Percentiles rank a stretch among this genome's conserved stretches.
These are phyloP conservation scores for Podosphaera fusca DNA, from an alignment of 2,329 filamentous ascomycete species.

Conservation along the genomic window DNA sequence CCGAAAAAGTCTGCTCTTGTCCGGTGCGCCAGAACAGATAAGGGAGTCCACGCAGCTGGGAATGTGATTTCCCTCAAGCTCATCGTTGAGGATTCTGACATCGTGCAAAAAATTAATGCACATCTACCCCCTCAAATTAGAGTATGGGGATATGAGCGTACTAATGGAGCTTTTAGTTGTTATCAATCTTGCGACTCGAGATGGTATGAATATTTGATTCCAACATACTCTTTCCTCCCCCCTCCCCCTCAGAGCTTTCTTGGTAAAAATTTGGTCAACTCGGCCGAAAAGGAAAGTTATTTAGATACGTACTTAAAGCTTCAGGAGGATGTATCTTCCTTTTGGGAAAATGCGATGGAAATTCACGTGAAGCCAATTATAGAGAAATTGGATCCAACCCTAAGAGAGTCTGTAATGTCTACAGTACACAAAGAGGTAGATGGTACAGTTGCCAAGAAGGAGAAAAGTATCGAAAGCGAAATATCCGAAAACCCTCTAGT, in stretches of 20 bases:
- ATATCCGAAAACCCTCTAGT: neutral
- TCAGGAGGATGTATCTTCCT: constrained; percentile 56
- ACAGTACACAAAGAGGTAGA: constrained; percentile 25
- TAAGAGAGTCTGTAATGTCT: constrained; percentile 37
- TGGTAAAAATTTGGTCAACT: constrained; percentile 59
- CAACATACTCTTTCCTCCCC: constrained; percentile 75
- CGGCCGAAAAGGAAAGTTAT: constrained; percentile 49
- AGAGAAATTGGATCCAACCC: constrained; percentile 36
- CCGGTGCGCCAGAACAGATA: constrained; percentile 86
- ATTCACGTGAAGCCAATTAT: constrained; percentile 53
- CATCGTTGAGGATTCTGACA: constrained; percentile 74
- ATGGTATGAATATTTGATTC: constrained; percentile 94
- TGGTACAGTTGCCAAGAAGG: neutral
- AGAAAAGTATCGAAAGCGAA: neutral
- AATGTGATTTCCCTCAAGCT: constrained; percentile 91
- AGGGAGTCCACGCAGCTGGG: constrained; percentile 87
- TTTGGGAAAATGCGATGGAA: constrained; percentile 67
- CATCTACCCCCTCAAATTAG: constrained; percentile 71
- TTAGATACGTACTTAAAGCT: constrained; percentile 43
- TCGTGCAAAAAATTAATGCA: constrained; percentile 79
- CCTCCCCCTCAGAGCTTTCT: constrained; percentile 76
- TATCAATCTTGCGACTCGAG: constrained; percentile 88
- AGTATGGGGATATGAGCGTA: constrained; percentile 80
- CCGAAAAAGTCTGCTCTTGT: constrained; percentile 90
- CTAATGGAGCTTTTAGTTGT: constrained; percentile 77